phyloP scores from a whole-genome alignment of 768 basidiomycete species.

The Boletus coccyginus region DNA sequence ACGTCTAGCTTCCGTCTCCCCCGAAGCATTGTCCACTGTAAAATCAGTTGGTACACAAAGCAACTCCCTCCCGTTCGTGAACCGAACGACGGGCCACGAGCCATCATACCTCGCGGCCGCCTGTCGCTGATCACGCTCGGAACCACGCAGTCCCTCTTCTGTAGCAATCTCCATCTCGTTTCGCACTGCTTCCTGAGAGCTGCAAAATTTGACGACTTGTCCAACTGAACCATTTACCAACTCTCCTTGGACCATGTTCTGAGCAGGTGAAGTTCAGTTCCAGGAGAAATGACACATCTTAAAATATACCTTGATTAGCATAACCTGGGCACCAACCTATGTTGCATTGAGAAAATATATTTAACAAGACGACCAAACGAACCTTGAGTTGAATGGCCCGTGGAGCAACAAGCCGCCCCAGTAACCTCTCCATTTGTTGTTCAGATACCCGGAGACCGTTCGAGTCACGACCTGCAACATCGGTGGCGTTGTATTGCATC shows the following conservation, averaged over 20 bases:
- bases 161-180: constrained; percentile 38
- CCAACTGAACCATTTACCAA: constrained; percentile 75
- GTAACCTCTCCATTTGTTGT: constrained; percentile 41
- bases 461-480: constrained; percentile 46
- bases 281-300: not conserved
- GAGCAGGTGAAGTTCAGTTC: not conserved
- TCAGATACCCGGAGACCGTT: constrained; percentile 35
- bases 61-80: constrained; percentile 45
- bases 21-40: constrained; percentile 58
- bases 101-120: constrained; percentile 19
- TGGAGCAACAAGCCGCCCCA: constrained; percentile 63
- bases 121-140: constrained; percentile 21
- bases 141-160: constrained; percentile 32
- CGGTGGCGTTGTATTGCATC: constrained; percentile 42
- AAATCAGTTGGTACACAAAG: constrained; percentile 59
- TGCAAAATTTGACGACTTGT: constrained; percentile 45
- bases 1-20: constrained; percentile 56
- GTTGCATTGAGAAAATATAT: constrained; percentile 2
- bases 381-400: constrained; percentile 49
- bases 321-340: constrained; percentile 81
- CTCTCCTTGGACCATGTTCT: constrained; percentile 68
- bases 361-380: not conserved
- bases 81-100: constrained; percentile 63
- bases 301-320: constrained; percentile 64
- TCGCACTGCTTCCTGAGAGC: constrained; percentile 40